Evolutionary conservation across 1,139 yeast genomes (phyloP).

Genomic region (Yarrowia galli): DNA sequence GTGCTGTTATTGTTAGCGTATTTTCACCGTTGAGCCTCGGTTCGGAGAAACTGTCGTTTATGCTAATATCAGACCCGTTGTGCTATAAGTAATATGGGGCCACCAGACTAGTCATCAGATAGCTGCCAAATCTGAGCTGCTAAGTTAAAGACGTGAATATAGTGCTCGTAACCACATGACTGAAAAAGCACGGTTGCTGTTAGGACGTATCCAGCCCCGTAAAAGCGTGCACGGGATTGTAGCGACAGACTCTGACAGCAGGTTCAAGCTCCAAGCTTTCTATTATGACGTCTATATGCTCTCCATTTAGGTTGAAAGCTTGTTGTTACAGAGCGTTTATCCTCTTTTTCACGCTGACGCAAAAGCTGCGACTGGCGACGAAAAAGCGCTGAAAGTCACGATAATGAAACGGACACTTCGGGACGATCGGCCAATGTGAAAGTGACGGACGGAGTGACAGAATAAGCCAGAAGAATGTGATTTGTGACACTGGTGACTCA

Average conservation of each 20-base stretch:
- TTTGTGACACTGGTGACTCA: no score
- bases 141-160: neutral
- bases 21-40: constrained; percentile 13
- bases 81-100: neutral
- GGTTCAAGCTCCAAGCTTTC: neutral
- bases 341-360: constrained; percentile 1
- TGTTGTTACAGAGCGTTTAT: neutral
- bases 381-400: neutral
- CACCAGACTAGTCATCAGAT: no score
- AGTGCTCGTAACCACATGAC: no score
- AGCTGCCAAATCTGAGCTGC: no score
- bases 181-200: constrained; percentile 1
- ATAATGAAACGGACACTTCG: constrained; percentile 16
- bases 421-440: constrained; percentile 38
- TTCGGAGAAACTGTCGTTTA: constrained; percentile 29
- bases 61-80: no score
- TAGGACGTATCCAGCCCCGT: no score
- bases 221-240: no score
- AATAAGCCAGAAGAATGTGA: no score
- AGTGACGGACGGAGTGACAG: no score
- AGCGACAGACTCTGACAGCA: neutral
- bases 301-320: constrained; percentile 5
- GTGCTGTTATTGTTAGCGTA: neutral
- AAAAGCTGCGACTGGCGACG: neutral
- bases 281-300: no score